Base-by-base conservation (phyloP, 2,329 filamentous ascomycete species). In the Cryoendolithus antarcticus region DNA sequence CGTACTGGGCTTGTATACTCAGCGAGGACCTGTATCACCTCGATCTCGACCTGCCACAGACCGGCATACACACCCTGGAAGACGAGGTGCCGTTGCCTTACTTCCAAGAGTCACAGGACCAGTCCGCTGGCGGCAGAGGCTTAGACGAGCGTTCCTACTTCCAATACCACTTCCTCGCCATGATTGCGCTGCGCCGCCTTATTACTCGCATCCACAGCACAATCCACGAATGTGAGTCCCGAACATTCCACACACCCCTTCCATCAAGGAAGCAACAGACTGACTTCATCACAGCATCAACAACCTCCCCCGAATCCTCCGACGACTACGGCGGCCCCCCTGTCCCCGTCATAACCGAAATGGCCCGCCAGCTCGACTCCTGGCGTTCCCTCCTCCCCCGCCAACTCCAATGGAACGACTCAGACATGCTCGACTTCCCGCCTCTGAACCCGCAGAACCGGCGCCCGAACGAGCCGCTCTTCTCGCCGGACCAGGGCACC, bases 111-210 rank as follows among this genome's bases (percentile, higher is more conserved):
- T 62, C 61, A 2, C 59, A 63, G 2, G 65, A 66, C 9, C 41
- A 37, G n/a, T 29, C 38, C 9, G 40, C 32, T 21, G 28, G 7
- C 31, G 19, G 12, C 9, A 38, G 11, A 30, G 49, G 64, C 9
- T 62, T 59, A 12, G 69, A 72, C 44, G 67, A 73, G 44, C 55
- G 62, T 7, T 69, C 70, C 1, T 66, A 74, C 43, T 74, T 71
- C 41, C 67, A 74, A 44, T 69, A 74, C 42, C 67, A 78, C 47
- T 77, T 75, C 51, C 65, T 71, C 2, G 75, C 74, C 0, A 73
- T 77, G 49, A 70, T 79, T 34, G 69, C 72, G 8, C 61, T 79
- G 11, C 63, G 70, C 12, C 62, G 69, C 15, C 57, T 78, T 2
- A 69, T 71, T 30, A 62, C 66, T 1, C 64, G 69, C 13, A 69